Conservation (phyloP, 2,329 filamentous ascomycete genomes). For the Diaporthe helianthi region DNA sequence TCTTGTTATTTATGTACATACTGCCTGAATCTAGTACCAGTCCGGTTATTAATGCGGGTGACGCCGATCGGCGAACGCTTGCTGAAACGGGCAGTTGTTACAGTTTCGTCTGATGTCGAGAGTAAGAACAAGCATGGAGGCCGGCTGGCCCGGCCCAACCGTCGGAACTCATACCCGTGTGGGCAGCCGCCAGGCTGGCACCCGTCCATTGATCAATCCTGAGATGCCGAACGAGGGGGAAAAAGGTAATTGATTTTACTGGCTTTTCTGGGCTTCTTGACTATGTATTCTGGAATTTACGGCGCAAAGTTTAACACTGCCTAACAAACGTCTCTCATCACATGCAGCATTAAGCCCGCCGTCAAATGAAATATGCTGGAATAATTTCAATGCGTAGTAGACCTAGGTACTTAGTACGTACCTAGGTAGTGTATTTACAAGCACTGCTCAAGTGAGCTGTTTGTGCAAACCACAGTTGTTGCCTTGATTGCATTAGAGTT, state of each 20-base stretch:
- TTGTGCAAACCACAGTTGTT: background rate
- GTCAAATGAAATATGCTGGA: background rate
- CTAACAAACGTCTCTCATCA: background rate
- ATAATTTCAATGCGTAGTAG: no score
- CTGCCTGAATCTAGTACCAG: background rate
- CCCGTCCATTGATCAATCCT: background rate
- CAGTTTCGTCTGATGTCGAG: slow-evolving; percentile 12
- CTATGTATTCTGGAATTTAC: background rate
- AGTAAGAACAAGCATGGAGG: slow-evolving; percentile 7
- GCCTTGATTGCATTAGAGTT: background rate
- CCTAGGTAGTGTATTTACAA: background rate
- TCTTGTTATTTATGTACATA: background rate
- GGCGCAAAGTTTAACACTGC: background rate
- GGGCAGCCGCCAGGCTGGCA: background rate
- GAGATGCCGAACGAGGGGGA: background rate
- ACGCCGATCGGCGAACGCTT: slow-evolving; percentile 2
- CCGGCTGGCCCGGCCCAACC: background rate
- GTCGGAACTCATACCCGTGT: background rate
- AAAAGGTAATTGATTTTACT: background rate
- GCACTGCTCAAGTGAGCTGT: no score
- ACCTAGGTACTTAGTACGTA: no score
- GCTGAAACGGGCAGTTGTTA: slow-evolving; percentile 17
- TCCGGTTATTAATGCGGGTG: background rate
- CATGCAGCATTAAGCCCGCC: fast-evolving
- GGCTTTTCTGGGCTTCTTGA: background rate